A percentile compares a stretch with the other conserved stretches of the same genome.
phyloP scores from a whole-genome alignment of 257 asterid genomes.

The Forsythia viridissima region DNA sequence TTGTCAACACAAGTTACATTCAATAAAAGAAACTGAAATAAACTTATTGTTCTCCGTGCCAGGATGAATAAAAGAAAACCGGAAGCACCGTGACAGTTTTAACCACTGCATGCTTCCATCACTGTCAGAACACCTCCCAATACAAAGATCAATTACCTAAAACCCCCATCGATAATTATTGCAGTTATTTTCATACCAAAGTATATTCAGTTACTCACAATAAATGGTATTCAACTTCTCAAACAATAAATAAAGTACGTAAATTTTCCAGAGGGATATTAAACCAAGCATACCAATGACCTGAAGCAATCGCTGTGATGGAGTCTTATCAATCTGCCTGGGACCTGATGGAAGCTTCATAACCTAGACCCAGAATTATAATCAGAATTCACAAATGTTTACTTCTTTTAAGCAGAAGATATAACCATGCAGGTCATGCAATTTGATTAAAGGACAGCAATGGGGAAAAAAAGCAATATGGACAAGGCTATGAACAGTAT shows the following conservation, averaged over 20 bases:
- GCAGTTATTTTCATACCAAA: conserved; percentile 3
- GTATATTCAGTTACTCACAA: not conserved
- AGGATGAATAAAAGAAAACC: not conserved
- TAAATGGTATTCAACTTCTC: not conserved
- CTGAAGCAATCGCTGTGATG: conserved; percentile 83
- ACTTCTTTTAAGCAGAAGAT: conserved; percentile 3
- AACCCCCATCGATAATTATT: not conserved
- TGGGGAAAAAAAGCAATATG: not conserved
- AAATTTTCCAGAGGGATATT: conserved; percentile 20
- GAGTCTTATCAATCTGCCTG: conserved; percentile 67
- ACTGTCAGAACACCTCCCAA: not conserved
- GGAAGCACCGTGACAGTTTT: not conserved
- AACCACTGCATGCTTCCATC: not conserved
- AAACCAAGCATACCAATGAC: conserved; percentile 68
- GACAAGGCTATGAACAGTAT: conserved; percentile 12
- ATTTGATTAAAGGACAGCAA: not conserved
- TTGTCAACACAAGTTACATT: not conserved
- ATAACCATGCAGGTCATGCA: conserved; percentile 3
- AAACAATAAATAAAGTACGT: conserved; percentile 1
- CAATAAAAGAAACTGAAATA: not conserved
- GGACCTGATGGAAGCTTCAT: conserved; percentile 64
- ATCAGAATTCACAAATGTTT: conserved; percentile 19
- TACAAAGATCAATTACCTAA: conserved; percentile 17
- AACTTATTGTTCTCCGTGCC: not conserved
- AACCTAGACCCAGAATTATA: conserved; percentile 51